These are phyloP conservation scores for Candida labiduridarum DNA, from an alignment of 1,139 yeast genomes.

Conservation along the genomic window DNA sequence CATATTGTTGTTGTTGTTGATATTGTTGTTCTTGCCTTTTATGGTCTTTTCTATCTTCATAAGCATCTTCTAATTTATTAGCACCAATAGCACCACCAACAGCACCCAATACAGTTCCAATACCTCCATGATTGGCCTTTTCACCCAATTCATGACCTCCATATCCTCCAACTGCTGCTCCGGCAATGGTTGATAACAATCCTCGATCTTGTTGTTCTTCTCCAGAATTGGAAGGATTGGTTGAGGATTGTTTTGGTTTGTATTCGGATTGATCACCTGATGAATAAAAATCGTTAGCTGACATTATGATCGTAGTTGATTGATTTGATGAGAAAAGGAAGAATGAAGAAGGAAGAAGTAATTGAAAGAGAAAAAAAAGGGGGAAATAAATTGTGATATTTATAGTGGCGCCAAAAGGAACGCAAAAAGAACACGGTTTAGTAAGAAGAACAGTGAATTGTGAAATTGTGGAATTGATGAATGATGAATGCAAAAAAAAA, in stretches of 20 bases:
- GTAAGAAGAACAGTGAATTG: no score
- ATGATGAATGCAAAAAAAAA: not conserved
- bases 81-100: conserved; percentile 63
- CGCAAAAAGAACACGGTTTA: no score
- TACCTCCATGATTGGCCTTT: conserved; percentile 44
- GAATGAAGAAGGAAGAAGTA: not conserved
- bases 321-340: not conserved
- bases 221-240: conserved; percentile 23
- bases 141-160: conserved; percentile 46
- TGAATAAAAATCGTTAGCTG: conserved; percentile 63
- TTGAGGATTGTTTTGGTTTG: conserved; percentile 23
- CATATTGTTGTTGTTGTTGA: conserved; percentile 11
- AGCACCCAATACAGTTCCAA: conserved; percentile 61
- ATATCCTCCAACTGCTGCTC: conserved; percentile 63
- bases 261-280: conserved; percentile 49
- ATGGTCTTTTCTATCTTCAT: conserved; percentile 22
- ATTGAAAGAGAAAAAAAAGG: not conserved
- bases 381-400: no score
- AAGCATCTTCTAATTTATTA: conserved; percentile 51
- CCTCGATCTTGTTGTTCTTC: conserved; percentile 53
- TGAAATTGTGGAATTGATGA: not conserved
- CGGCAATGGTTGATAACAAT: conserved; percentile 53
- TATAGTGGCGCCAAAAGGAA: no score
- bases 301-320: conserved; percentile 35
- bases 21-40: conserved; percentile 14